Evolutionary conservation across 768 basidiomycete genomes (phyloP), one percentile per base, ranked within the genome.

Genomic region (Termitomyces sp.): DNA sequence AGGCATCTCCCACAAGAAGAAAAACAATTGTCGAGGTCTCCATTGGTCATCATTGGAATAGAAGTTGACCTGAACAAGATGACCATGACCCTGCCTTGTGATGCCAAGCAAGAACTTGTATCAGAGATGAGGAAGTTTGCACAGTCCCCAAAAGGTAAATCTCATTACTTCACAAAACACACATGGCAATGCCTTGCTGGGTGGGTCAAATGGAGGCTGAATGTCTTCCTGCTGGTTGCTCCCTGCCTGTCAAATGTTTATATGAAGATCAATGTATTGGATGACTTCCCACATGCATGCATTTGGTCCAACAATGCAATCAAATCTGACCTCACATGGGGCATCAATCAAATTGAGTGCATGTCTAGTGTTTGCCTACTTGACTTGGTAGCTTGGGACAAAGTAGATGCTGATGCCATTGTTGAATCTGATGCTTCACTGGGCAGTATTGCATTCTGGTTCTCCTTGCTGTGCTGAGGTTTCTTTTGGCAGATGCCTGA

Each of bases 1-100:
- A n/a, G 69, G 74, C 1, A 65, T 78, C 13, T 76, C 76, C 0
- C 77, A 80, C 60, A 68, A 75, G 13, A 2, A 81, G 80, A 58
- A 79, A 81, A 60, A 10, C n/a, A n/a, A n/a, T n/a, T 75, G 0
- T 73, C 20, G 22, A 76, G 74, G 0, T 12, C 42, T 0, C 6
- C 33, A 0, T 67, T 80, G 14, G 62, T 63, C 3, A 71, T 79
- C 57, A 72, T 79, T 56, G 75, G 79, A 22, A 74, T 76, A 51
- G 26, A 67, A 0, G 73, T 79, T 26, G 72, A 80, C 56, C 40
- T 72, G 0, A 65, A 69, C 32, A 47, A 44, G 0, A 69, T 77
- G 67, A 69, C 68, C 0, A 58, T 75, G 50, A 63, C 69, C 0
- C 56, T 71, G 36, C 34, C 61, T 3, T n/a, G 18, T 0, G 51